A percentile compares a stretch with the other conserved stretches of the same genome.
Evolutionary conservation across 176 grass and related monocot genomes (phyloP).

Genomic region (Oryza australiensis): DNA sequence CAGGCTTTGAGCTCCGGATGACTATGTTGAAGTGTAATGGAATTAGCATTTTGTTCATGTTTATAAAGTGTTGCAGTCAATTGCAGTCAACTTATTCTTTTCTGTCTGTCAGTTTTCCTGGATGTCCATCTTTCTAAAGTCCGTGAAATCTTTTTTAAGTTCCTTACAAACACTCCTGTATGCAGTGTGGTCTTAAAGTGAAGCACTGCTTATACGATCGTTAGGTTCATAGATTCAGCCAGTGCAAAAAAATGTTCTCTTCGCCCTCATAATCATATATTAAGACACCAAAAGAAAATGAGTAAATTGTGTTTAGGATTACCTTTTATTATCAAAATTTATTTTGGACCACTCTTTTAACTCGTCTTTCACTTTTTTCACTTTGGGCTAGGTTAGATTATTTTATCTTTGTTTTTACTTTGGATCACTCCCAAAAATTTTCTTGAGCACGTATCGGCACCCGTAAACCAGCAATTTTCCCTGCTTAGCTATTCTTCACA

Average conservation of each 20-base stretch:
- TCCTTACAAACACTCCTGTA: neutral
- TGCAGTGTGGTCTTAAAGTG: neutral
- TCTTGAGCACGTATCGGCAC: no score
- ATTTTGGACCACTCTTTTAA: no score
- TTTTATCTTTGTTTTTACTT: no score
- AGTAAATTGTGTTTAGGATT: no score
- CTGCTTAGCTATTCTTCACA: no score
- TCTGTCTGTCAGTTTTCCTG: neutral
- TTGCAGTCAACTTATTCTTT: neutral
- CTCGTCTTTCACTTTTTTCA: no score
- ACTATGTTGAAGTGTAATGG: neutral
- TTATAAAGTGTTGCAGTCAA: neutral
- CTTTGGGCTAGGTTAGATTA: no score
- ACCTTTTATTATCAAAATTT: no score
- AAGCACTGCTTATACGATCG: neutral
- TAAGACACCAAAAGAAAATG: neutral
- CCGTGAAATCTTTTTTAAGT: neutral
- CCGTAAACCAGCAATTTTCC: no score
- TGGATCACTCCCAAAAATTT: no score
- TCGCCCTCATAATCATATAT: neutral
- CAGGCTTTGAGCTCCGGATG: neutral
- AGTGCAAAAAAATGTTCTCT: neutral
- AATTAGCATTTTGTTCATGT: conserved; percentile 17
- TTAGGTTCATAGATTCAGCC: neutral
- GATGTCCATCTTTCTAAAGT: neutral